Base-by-base conservation (phyloP, 2,329 filamentous ascomycete genomes). In the Penicillium sp. region DNA sequence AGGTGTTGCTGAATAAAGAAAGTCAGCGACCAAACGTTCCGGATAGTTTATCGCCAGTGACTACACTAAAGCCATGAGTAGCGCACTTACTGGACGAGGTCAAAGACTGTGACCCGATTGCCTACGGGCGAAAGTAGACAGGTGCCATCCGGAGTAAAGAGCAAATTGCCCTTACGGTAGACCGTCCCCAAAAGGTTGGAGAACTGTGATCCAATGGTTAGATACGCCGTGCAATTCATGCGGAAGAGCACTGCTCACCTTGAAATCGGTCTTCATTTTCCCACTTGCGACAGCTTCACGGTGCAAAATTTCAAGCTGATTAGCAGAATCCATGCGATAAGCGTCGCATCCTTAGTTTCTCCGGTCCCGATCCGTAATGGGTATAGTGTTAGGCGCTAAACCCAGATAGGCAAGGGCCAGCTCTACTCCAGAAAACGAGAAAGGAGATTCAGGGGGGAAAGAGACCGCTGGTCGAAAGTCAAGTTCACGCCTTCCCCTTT, bases 141-240 rank as follows among this genome's bases (percentile, higher is more conserved):
- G 69, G 91, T 95, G 73, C 96, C 96, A 84, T 99, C 93, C 60
- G 93, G 91, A 69, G 91, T 96, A 81, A 96, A 99, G 73, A 97
- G 84, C 70, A 99, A 85, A 75, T 98, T 99, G 78, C 96, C 95
- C 85, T 93, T 91, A 80, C 92, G 91, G 82, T 98, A 99, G 73
- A 99, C 95, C 67, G 95, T 99, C 73, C 95, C 96, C 71, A 99
- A 86, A 74, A 99, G 85, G 79, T 98, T 99, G 75, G 93, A 96
- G 80, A 99, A 99, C 93, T 97, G 70, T 2, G 7, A 24, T 16
- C 2, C 22, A 24, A 55, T 19, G n/a, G 44, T 53, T 31, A 55
- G 52, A 31, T 5, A 37, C 3, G 11, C 9, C 0, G 29, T 35
- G 58, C 59, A 10, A 29, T 45, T 19, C 13, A 13, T 41, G 19